Percentiles rank a stretch among this genome's conserved stretches.
These are phyloP conservation scores for Zanthoxylum bungeanum DNA, from an alignment of 345 rosid genomes.

Conservation along the genomic window DNA sequence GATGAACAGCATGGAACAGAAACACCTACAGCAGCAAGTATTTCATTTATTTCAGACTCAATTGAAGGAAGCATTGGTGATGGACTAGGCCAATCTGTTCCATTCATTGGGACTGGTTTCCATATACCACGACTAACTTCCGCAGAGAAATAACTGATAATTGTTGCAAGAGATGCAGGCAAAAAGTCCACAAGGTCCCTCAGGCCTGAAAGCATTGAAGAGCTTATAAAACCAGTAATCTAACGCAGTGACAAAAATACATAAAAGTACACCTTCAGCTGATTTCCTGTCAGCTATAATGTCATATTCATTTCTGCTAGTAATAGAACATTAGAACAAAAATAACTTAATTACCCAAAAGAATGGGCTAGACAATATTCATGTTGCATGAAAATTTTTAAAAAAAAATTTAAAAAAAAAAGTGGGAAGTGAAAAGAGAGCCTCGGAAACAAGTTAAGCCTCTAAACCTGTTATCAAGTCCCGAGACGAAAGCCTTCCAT, in stretches of 20 bases:
- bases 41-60: conserved; percentile 51
- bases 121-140: conserved; percentile 63
- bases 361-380: neutral
- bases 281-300: neutral
- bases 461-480: conserved; percentile 56
- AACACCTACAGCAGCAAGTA: conserved; percentile 56
- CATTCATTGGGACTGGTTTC: conserved; percentile 71
- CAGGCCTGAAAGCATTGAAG: conserved; percentile 42
- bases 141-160: conserved; percentile 59
- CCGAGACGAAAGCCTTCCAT: conserved; percentile 64
- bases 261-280: neutral
- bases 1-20: conserved; percentile 33
- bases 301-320: neutral
- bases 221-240: conserved; percentile 1
- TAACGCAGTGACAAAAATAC: neutral
- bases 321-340: neutral
- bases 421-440: neutral
- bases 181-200: conserved; percentile 63
- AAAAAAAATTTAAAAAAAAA: too few species aligned
- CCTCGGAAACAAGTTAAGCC: conserved; percentile 10
- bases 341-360: neutral
- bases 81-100: conserved; percentile 80
- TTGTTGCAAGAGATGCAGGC: conserved; percentile 57
- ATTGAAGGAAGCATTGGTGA: conserved; percentile 38
- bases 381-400: conserved; percentile 1